Conservation (phyloP, 495 filamentous ascomycete species). For the Paragyromitra xinjiangensis region DNA sequence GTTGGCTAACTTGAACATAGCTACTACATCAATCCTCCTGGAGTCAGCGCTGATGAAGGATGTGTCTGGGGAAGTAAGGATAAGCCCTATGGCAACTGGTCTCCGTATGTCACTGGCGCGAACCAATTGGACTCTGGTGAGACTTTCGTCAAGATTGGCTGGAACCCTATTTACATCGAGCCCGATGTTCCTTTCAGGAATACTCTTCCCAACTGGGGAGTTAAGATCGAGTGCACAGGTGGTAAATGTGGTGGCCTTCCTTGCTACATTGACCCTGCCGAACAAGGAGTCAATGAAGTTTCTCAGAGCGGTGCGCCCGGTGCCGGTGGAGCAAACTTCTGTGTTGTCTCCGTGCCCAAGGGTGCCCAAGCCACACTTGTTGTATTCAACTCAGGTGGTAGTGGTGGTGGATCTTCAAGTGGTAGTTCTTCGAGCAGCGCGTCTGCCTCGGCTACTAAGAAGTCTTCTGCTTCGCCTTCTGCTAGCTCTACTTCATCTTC, state of each 20-base stretch:
- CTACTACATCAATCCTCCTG: slow-evolving; percentile 82
- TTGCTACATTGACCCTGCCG: slow-evolving; percentile 75
- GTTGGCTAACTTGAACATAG: slow-evolving; percentile 59
- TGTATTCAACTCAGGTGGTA: slow-evolving; percentile 64
- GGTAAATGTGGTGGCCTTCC: slow-evolving; percentile 77
- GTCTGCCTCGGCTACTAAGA: slow-evolving; percentile 1
- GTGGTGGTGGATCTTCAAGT: slow-evolving; percentile 29
- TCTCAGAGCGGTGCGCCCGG: slow-evolving; percentile 64
- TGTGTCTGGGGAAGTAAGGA: slow-evolving; percentile 75
- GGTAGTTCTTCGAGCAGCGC: slow-evolving; percentile 5
- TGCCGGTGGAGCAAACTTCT: slow-evolving; percentile 77
- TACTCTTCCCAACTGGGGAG: slow-evolving; percentile 70
- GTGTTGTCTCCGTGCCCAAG: slow-evolving; percentile 78
- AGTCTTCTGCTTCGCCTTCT: slow-evolving; percentile 27
- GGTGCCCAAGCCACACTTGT: slow-evolving; percentile 74
- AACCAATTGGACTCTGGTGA: slow-evolving; percentile 72
- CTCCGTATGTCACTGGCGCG: slow-evolving; percentile 79
- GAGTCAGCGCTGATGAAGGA: slow-evolving; percentile 66
- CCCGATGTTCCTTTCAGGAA: slow-evolving; percentile 67
- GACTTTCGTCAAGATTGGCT: slow-evolving; percentile 79
- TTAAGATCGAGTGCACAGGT: slow-evolving; percentile 73
- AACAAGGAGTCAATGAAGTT: slow-evolving; percentile 70
- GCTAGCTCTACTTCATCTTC: slow-evolving; percentile 5
- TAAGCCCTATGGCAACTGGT: slow-evolving; percentile 80
- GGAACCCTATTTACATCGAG: slow-evolving; percentile 79